phyloP scores from a whole-genome alignment of 805 yeast species.

The Starmerella floricola region DNA sequence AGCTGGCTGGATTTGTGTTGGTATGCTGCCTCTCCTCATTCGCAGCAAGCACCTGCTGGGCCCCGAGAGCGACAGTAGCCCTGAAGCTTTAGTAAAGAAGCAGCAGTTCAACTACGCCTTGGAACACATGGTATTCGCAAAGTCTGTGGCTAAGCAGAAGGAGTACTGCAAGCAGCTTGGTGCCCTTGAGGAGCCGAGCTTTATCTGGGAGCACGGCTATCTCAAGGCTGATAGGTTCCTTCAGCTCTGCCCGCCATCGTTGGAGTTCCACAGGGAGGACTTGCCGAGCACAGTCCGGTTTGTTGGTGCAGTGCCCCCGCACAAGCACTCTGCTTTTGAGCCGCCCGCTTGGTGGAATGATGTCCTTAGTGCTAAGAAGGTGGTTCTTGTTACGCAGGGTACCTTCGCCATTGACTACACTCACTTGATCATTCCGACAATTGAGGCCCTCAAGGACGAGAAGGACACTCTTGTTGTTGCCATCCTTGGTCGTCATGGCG shows the following conservation, averaged over 20 bases:
- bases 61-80: not conserved
- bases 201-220: conserved; percentile 2
- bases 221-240: conserved; percentile 1
- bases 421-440: not conserved
- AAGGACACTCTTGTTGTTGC: not conserved
- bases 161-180: not conserved
- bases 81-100: conserved; percentile 1
- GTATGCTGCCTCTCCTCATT: not conserved
- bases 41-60: not conserved
- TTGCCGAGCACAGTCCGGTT: not conserved
- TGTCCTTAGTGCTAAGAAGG: not conserved
- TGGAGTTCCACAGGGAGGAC: not conserved
- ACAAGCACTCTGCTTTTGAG: not conserved
- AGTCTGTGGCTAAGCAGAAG: not conserved
- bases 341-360: conserved; percentile 1
- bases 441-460: not conserved
- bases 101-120: not conserved
- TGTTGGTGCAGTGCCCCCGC: not conserved
- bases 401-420: conserved; percentile 1
- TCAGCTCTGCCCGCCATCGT: conserved; percentile 2
- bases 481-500: conserved; percentile 1
- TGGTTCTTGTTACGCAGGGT: not conserved
- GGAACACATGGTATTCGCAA: not conserved
- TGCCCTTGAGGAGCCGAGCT: not conserved
- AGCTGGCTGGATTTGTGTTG: conserved; percentile 1